A percentile compares a stretch with the other conserved stretches of the same genome.
phyloP scores from a whole-genome alignment of 192 early-diverging fungal species.

The Rhizophagus sp. region DNA sequence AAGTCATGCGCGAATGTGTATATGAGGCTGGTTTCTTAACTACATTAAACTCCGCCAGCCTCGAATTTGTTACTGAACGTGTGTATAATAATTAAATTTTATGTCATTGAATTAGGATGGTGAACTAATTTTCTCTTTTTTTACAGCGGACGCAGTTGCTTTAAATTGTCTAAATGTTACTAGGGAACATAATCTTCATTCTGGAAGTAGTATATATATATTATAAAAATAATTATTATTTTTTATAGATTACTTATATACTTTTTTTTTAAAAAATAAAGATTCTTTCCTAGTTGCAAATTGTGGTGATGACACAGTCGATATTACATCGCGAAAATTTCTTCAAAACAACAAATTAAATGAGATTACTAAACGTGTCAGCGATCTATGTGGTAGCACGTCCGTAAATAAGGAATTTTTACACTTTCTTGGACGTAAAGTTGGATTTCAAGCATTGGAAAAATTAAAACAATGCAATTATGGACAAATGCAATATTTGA shows the following conservation, averaged over 20 bases:
- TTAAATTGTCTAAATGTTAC: constrained; percentile 4
- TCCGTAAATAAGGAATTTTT: constrained; percentile 14
- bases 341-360: not conserved
- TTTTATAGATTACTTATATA: not conserved
- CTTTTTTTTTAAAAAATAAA: not conserved
- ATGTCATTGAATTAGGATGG: not conserved
- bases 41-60: not conserved
- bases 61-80: constrained; percentile 10
- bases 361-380: not conserved
- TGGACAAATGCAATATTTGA: not conserved
- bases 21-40: not conserved
- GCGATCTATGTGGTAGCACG: not conserved
- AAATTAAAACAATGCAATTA: not conserved
- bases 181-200: not conserved
- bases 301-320: constrained; percentile 11
- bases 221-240: not conserved
- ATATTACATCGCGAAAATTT: not conserved
- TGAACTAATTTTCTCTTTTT: not conserved
- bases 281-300: constrained; percentile 8
- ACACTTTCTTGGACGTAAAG: not conserved
- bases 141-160: constrained; percentile 5
- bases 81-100: not conserved
- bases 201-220: not conserved
- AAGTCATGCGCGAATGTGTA: not conserved
- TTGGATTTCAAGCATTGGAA: not conserved